phyloP scores from a whole-genome alignment of 2,329 filamentous ascomycete species.

The Colletotrichum orbiculare region DNA sequence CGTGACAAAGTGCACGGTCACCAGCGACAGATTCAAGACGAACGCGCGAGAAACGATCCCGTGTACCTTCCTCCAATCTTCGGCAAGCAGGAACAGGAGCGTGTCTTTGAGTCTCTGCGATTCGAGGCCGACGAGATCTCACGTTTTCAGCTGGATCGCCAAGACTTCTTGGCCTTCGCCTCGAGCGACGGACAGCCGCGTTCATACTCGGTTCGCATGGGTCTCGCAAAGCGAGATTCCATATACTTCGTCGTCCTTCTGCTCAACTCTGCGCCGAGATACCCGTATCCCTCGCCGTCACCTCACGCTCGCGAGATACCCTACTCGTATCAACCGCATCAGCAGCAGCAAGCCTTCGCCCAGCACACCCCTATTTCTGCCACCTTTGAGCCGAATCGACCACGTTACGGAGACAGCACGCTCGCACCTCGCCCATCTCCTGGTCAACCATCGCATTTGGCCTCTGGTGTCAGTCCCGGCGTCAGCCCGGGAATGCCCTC shows the following conservation, averaged over 20 bases:
- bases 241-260: conserved; percentile 71
- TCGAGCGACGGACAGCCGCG: conserved; percentile 63
- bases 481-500: conserved; percentile 55
- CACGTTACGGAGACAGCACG: conserved; percentile 51
- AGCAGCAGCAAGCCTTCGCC: conserved; percentile 47
- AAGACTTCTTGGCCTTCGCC: conserved; percentile 66
- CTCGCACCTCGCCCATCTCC: conserved; percentile 45
- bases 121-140: conserved; percentile 65
- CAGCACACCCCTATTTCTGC: conserved; percentile 59
- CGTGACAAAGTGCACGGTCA: conserved; percentile 62
- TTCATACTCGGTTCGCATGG: conserved; percentile 62
- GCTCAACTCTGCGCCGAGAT: conserved; percentile 51
- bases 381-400: conserved; percentile 58
- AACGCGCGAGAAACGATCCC: conserved; percentile 68
- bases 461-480: conserved; percentile 53
- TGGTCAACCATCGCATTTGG: conserved; percentile 46
- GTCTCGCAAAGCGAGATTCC: conserved; percentile 69
- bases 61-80: conserved; percentile 75
- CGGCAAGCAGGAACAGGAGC: conserved; percentile 63
- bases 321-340: conserved; percentile 54
- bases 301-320: conserved; percentile 56
- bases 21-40: conserved; percentile 65
- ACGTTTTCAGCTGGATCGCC: conserved; percentile 62
- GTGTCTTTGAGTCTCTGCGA: conserved; percentile 65
- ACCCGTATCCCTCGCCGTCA: conserved; percentile 58